phyloP scores from a whole-genome alignment of 371 early-diverging fungal species.

The Massospora cicadina region DNA sequence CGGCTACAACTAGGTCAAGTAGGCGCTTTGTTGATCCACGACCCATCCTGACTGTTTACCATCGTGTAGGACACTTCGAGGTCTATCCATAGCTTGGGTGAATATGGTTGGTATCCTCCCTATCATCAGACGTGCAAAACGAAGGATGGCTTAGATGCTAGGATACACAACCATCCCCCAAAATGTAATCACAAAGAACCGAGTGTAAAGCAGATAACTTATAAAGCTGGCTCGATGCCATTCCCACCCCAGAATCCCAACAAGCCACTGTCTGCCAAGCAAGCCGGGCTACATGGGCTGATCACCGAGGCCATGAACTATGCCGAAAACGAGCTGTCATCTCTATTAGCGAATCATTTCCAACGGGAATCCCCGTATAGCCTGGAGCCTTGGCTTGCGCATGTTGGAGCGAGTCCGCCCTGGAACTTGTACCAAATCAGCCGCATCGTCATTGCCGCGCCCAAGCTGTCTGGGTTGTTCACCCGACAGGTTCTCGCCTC shows the following conservation, averaged over 20 bases:
- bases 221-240: not conserved
- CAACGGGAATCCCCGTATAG: not conserved
- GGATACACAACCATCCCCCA: not conserved
- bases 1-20: not conserved
- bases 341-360: not conserved
- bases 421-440: not conserved
- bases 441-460: not conserved
- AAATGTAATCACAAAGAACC: too few relatives aligned
- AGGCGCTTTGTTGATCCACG: not conserved
- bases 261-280: not conserved
- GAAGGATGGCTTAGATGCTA: not conserved
- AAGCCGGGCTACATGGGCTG: not conserved
- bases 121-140: not conserved
- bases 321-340: not conserved
- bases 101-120: not conserved
- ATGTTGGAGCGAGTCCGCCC: not conserved
- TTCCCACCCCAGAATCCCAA: not conserved
- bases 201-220: too few relatives aligned
- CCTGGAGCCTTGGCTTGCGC: not conserved
- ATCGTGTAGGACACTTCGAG: not conserved
- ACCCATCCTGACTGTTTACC: not conserved
- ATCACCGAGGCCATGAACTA: not conserved
- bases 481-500: not conserved
- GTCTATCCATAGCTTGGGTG: not conserved
- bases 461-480: not conserved